phyloP scores from a whole-genome alignment of 495 filamentous ascomycete species.

The Tricharina praecox region DNA sequence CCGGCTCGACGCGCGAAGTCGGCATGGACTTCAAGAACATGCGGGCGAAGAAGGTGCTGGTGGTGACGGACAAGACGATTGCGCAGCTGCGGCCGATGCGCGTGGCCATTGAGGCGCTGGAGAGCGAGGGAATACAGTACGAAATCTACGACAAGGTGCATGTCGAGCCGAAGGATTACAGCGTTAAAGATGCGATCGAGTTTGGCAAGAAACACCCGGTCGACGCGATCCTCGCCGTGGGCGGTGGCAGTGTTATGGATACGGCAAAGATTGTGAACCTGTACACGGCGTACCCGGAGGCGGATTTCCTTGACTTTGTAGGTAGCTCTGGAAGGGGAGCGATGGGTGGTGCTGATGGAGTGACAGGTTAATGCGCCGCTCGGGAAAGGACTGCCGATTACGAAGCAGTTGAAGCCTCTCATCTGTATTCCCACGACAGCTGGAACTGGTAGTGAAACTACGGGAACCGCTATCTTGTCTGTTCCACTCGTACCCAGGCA shows the following conservation, averaged over 20 bases:
- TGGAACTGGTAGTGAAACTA: constrained; percentile 89
- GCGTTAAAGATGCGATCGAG: constrained; percentile 65
- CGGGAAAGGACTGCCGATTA: constrained; percentile 71
- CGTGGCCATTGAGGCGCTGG: constrained; percentile 60
- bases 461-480: constrained; percentile 83
- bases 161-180: constrained; percentile 73
- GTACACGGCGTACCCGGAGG: constrained; percentile 71
- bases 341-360: too few species aligned
- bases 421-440: constrained; percentile 91
- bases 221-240: constrained; percentile 85
- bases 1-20: constrained; percentile 88
- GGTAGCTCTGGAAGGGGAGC: too few species aligned
- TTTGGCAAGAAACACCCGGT: constrained; percentile 46
- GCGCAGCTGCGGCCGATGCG: constrained; percentile 66
- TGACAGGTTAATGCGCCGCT: constrained; percentile 75
- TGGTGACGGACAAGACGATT: constrained; percentile 78
- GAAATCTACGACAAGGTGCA: constrained; percentile 59
- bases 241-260: constrained; percentile 71
- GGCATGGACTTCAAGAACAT: constrained; percentile 96
- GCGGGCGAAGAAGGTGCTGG: constrained; percentile 64
- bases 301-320: constrained; percentile 83
- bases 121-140: constrained; percentile 58
- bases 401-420: constrained; percentile 59
- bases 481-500: too few species aligned
- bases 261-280: constrained; percentile 98